Evolutionary conservation across 495 filamentous ascomycete genomes (phyloP).

Genomic region (Halenospora varia): DNA sequence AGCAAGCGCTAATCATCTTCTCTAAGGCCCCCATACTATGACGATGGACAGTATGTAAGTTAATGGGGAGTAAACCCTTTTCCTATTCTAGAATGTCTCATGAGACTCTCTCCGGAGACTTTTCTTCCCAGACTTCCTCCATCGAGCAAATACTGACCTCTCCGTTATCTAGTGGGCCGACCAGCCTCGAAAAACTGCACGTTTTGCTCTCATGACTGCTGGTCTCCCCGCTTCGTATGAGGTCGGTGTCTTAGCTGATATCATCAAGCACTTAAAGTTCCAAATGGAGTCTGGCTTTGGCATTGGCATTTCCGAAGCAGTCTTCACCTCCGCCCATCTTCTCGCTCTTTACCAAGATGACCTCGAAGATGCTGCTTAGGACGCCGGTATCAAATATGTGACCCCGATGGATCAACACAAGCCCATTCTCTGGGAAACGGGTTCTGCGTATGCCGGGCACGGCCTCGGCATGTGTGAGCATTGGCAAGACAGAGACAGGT

Average conservation of each 20-base stretch:
- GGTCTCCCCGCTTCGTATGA: conserved; percentile 8
- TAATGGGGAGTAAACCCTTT: no score
- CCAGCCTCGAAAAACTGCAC: not conserved
- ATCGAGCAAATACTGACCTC: no score
- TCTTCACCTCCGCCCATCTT: conserved; percentile 6
- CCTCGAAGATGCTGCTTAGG: not conserved
- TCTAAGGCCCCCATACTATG: conserved; percentile 3
- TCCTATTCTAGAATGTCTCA: no score
- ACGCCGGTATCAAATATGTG: conserved; percentile 4
- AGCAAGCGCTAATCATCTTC: not conserved
- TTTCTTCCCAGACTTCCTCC: no score
- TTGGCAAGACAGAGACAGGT: conserved; percentile 2
- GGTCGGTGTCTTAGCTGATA: conserved; percentile 5
- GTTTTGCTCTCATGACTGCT: conserved; percentile 1
- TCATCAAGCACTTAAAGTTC: conserved; percentile 1
- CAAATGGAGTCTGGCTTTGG: conserved; percentile 8
- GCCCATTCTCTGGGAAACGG: conserved; percentile 10
- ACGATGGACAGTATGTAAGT: conserved; percentile 3
- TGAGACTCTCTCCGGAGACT: no score
- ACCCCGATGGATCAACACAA: not conserved
- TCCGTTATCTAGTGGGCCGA: no score
- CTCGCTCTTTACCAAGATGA: conserved; percentile 7
- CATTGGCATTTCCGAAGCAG: conserved; percentile 4
- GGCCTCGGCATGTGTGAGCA: conserved; percentile 9
- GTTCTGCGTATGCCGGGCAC: conserved; percentile 7